Evolutionary conservation across 352 stramenopile genomes (phyloP).

Genomic region (Globisporangium parvum): DNA sequence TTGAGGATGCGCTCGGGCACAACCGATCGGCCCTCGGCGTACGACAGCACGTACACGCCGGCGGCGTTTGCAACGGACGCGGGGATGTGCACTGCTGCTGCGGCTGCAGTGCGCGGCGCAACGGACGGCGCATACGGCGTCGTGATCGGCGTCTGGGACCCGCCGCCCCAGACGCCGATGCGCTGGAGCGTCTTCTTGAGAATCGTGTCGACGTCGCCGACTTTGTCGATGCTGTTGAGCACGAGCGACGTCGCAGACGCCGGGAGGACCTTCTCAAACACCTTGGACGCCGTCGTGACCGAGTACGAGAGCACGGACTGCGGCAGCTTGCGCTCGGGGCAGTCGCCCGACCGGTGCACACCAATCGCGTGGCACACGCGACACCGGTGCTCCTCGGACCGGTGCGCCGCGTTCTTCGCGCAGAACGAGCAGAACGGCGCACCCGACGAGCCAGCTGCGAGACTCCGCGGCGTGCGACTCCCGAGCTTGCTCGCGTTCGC

Average conservation of each 20-base stretch:
- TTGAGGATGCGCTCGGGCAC: slow-evolving; percentile 77
- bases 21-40: slow-evolving; percentile 63
- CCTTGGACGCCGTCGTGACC: slow-evolving; percentile 58
- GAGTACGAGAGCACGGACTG: slow-evolving; percentile 58
- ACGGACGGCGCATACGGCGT: slow-evolving; percentile 46
- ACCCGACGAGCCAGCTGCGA: neutral
- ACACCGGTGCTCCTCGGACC: slow-evolving; percentile 53
- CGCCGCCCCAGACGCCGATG: slow-evolving; percentile 74
- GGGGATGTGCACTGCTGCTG: slow-evolving; percentile 4
- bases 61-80: slow-evolving; percentile 18
- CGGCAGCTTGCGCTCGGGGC: slow-evolving; percentile 25
- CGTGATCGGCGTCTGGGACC: slow-evolving; percentile 76
- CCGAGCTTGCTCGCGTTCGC: slow-evolving; percentile 8
- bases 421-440: slow-evolving; percentile 53
- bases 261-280: slow-evolving; percentile 54
- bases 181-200: slow-evolving; percentile 58
- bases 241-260: slow-evolving; percentile 41
- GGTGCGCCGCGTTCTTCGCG: slow-evolving; percentile 43
- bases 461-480: slow-evolving; percentile 8
- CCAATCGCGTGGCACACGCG: slow-evolving; percentile 49
- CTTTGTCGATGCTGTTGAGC: slow-evolving; percentile 61
- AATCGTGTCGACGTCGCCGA: slow-evolving; percentile 69
- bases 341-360: slow-evolving; percentile 53
- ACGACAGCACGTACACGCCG: slow-evolving; percentile 73
- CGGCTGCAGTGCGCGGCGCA: neutral